Evolutionary conservation across 805 yeast genomes (phyloP), one percentile per base, ranked within the genome.

Genomic region (Candida vaughaniae): DNA sequence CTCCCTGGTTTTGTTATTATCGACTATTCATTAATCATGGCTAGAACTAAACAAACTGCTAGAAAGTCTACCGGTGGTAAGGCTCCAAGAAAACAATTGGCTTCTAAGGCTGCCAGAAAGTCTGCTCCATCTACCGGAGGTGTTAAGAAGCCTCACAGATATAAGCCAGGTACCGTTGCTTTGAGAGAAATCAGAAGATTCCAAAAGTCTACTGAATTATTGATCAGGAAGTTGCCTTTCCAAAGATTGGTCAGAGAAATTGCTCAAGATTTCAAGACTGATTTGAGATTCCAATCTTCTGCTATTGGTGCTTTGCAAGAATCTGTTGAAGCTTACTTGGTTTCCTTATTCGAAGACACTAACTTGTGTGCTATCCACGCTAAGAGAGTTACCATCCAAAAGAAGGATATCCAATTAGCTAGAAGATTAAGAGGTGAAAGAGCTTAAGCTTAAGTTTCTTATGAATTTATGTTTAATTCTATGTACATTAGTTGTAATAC

Each of bases 341-440:
- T 66, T 40, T 65, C 71, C 33, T 63, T 66, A 53, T 66, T 66
- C 41, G 72, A 66, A 59, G 72, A 66, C 61, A 66, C 72, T 45
- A 66, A 66, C 65, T 66, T 66, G 64, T 66, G 72, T 60, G 72
- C 72, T 42, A 66, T 66, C 50, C 72, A 66, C 66, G 72, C 72
- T 47, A 66, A 66, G 67, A 65, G 71, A 63, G 71, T 66, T 42
- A 66, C 73, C 38, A 66, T 66, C 55, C 71, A 66, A 50, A 66
- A 66, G 71, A 66, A 66, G 62, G 73, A 66, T 53, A 66, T 66
- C 53, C 71, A 66, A 55, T 66, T 66, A 58, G 73, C 73, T 37
- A 64, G 73, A 62, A 65, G 73, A 63, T 65, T 66, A 58, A 66
- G 73, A 66, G 73, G 73, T 52, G 71, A 66, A 60, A 64, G 71